Base-by-base conservation (phyloP, 176 grass and related monocot genomes). In the Chloris gayana region DNA sequence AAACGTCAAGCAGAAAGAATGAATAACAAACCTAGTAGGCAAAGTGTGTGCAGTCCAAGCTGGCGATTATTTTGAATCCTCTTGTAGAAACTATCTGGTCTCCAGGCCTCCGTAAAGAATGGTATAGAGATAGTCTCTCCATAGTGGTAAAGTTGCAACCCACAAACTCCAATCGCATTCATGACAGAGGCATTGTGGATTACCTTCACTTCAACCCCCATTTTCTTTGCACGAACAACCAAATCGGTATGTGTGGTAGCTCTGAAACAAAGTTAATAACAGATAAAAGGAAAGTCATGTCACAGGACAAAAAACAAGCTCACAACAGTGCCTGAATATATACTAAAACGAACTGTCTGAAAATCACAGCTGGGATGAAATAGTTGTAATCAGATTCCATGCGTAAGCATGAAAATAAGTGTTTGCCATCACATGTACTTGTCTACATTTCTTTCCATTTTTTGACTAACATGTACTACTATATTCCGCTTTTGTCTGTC, bases 181-280 rank as follows among this genome's bases (percentile, higher is more conserved):
- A 98, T 95, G 57, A 98, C 88, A 0, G 96, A 99, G 51, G 96
- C 92, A 77, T 99, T 99, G 66, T 99, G 96, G 70, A 95, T 87
- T 53, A 95, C 90, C 81, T 91, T 91, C 31, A 99, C 90, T 35
- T 93, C 69, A 24, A 95, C 80, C 37, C 92, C 96, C 75, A 93
- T 81, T 47, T 86, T 74, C 84, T 85, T 99, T 62, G 96, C 96
- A 42, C 90, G 96, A 69, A 99, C 96, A 49, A 99, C 88, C 62
- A 99, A 65, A 91, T 99, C 92, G 19, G 92, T 93, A 81, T 95
- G 96, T 32, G 96, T 95, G 4, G 92, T 99, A 50, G 96, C 92
- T 51, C 96, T 99, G 76, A 59, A 89, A 83, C 33, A 18, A 21
- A 58, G 74, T 41, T 27, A 61, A 49, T 84, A 24, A 62, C 6